Base-by-base conservation (phyloP, 805 yeast species). In the Candida palmyrensis region DNA sequence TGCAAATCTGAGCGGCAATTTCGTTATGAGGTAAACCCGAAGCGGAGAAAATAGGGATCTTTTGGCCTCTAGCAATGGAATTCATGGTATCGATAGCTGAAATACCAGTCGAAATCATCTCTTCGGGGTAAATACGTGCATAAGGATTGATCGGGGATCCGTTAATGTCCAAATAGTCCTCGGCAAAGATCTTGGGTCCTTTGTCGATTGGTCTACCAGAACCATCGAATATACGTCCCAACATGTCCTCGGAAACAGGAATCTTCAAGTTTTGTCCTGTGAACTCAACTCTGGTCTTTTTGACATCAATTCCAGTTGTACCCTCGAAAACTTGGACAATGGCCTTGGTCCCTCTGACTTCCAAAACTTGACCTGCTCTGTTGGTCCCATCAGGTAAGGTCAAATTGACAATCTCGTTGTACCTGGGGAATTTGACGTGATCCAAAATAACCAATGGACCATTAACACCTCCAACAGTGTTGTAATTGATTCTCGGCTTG, bases 1-100 rank as follows among this genome's bases (percentile, higher is more conserved):
- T 88, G 75, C 97, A 90, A 61, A 92, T 90, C 68, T 92, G 99
- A 28, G 99, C 99, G 41, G 99, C 99, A 68, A 92, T 90, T 67
- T 92, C 99, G 60, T 92, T 92, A 68, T 92, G 99, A 38, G 99
- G 99, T 59, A 92, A 78, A 73, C 99, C 99, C 34, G 97, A 88
- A 30, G 98, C 98, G 35, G 97, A 87, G 71, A 92, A 92, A 62
- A 92, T 94, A 35, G 99, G 99, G 60, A 92, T 92, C 71, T 92
- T 92, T 71, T 92, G 99, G 48, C 99, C 99, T 77, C 99, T 86
- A 40, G 99, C 99, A 73, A 92, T 92, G 27, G 98, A 90, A 68
- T 92, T 94, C 98, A 92, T 92, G 37, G 97, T 89, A 63, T 92
- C 99, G 57, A 92, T 92, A 32, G 98, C 96, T 30, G 97, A 89